These are phyloP conservation scores for Didymella pomorum DNA, from an alignment of 2,329 filamentous ascomycete species.

Conservation along the genomic window DNA sequence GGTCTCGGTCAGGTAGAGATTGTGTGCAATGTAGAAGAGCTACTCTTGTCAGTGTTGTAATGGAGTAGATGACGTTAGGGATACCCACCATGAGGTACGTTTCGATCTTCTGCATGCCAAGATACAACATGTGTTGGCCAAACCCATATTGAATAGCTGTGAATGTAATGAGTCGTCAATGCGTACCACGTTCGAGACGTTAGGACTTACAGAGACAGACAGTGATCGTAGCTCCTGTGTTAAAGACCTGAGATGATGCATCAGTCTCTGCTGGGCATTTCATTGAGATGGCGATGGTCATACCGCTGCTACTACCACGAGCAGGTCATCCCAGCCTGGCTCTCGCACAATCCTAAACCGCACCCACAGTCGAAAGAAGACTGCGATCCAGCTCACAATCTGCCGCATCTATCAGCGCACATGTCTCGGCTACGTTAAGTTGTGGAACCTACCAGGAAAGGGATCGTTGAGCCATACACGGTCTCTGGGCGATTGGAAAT, in stretches of 20 bases:
- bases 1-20: conserved; percentile 42
- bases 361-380: conserved; percentile 41
- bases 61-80: neutral
- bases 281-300: conserved; percentile 8
- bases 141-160: conserved; percentile 44
- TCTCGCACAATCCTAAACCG: conserved; percentile 41
- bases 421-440: no score
- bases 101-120: conserved; percentile 19
- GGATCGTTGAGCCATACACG: conserved; percentile 35
- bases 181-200: neutral
- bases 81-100: conserved; percentile 29
- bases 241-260: conserved; percentile 26
- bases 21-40: conserved; percentile 42
- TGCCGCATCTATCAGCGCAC: conserved; percentile 24
- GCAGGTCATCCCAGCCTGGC: conserved; percentile 48
- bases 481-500: conserved; percentile 38
- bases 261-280: neutral
- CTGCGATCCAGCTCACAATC: conserved; percentile 40
- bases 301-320: conserved; percentile 43
- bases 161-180: conserved; percentile 15
- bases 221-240: conserved; percentile 36
- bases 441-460: conserved; percentile 36
- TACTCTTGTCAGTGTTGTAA: conserved; percentile 8
- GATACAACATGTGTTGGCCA: conserved; percentile 45
- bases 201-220: conserved; percentile 36